Conservation (phyloP, 495 filamentous ascomycete genomes). For the Xylaria longipes region DNA sequence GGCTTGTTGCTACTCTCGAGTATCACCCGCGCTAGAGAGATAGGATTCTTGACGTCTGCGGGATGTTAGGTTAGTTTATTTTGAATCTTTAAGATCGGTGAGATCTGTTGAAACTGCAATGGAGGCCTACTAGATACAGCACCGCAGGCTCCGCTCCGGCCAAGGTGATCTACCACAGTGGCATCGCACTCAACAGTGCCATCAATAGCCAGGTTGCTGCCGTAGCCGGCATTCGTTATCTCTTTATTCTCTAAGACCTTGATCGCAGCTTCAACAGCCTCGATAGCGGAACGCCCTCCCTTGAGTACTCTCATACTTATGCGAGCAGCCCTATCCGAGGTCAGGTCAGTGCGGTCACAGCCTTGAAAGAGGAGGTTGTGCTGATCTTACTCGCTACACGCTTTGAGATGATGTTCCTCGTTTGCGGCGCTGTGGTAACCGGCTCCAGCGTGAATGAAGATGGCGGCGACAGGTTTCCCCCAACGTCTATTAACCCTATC, state of each 20-base stretch:
- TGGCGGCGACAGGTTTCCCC: constrained; percentile 57
- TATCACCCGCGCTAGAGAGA: constrained; percentile 81
- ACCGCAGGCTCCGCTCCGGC: constrained; percentile 90
- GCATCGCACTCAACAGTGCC: constrained; percentile 95
- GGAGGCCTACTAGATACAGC: constrained; percentile 78
- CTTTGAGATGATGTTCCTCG: constrained; percentile 79
- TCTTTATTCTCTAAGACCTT: constrained; percentile 87
- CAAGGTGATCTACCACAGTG: constrained; percentile 86
- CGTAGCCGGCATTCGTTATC: constrained; percentile 95
- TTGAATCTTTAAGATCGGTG: not conserved
- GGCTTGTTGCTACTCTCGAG: constrained; percentile 74
- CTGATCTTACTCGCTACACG: constrained; percentile 80
- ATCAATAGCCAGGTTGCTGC: constrained; percentile 91
- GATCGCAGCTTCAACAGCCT: constrained; percentile 93
- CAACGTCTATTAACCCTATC: constrained; percentile 33
- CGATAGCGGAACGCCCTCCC: constrained; percentile 77
- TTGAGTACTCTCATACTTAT: constrained; percentile 79
- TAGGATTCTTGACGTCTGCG: constrained; percentile 89
- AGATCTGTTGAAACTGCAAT: not conserved
- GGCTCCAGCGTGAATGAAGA: constrained; percentile 95
- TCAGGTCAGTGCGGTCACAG: constrained; percentile 1
- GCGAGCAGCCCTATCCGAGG: constrained; percentile 69
- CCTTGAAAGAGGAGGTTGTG: not conserved
- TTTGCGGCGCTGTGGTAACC: constrained; percentile 91
- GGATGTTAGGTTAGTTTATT: not conserved